Evolutionary conservation across 2,329 filamentous ascomycete genomes (phyloP), one percentile per base, ranked within the genome.

Genomic region (Metarhizium robertsii): DNA sequence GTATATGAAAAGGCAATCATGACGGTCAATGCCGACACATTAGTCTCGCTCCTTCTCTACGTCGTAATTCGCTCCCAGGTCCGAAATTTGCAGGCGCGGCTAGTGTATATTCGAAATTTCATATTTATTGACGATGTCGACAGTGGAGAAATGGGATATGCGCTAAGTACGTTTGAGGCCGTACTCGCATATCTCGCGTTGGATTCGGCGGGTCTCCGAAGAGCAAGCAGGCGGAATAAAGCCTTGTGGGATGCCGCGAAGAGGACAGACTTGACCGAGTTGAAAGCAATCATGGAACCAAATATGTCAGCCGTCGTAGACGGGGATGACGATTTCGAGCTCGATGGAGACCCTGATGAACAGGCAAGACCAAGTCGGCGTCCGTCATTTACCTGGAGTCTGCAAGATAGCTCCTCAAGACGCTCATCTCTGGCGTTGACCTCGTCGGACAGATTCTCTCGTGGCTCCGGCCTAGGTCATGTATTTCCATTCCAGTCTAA

Each of bases 101-200:
- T 99, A 50, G 79, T 88, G n/a, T 99, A 97, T 68, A 96, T 97
- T 79, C 88, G 92, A 47, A 90, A 95, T 65, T 99, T 96, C 66
- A 94, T 96, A 61, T 99, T 96, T 70, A 92, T 96, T 52, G 94
- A 97, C 63, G 94, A 99, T 71, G 91, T 99, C 8, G 94, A 99
- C 61, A 95, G 85, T 58, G 94, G 94, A 51, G 94, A 99, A 72
- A 87, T 95, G 77, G 94, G 94, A 8, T 99, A 99, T 70, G 92
- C 92, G 0, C 72, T 99, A 52, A 97, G 92, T 70, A 99, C 94
- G 0, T 90, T 97, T 58, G 94, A 99, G 69, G 94, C 91, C 6
- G 94, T 99, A 0, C 72, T 99, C 38, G 85, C 90, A 1, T 97
- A 99, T 67, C 80, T 99, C 2, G 82, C 86, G 8, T 82, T 85